Evolutionary conservation across 352 stramenopile genomes (phyloP), one percentile per base, ranked within the genome.

Genomic region (Phytophthora pisi): DNA sequence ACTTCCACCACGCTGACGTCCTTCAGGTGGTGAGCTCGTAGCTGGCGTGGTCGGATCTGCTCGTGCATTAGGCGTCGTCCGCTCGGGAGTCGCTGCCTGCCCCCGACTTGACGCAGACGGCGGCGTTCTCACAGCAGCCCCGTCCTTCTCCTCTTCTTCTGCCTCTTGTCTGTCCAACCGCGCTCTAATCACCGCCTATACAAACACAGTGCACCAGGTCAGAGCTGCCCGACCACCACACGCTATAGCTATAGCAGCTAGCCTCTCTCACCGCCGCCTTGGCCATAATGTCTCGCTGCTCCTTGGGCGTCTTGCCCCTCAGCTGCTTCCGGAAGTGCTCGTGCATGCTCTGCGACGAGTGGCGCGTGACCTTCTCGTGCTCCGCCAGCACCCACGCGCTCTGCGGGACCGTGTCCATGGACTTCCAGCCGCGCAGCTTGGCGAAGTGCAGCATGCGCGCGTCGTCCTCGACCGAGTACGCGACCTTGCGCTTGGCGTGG

Each of bases 261-360:
- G 28, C 5, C 10, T n/a, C 24, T 8, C 49, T 30, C 64, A 84
- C 76, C 58, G 68, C 36, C 10, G 68, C 78, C n/a, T 81, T 55
- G 30, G 62, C 3, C 56, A 84, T 53, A 18, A 79, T 63, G 6
- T 57, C 38, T 16, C 62, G 58, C 30, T 78, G 80, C 49, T 90
- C 70, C 2, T 53, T 57, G 8, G 55, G 57, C 1, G 78, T 89
- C 55, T 82, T 77, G 34, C 28, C 51, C 52, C 64, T 50, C 47
- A 90, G 51, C 6, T 79, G 45, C 57, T 85, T 89, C n/a, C 75
- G 61, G 54, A 81, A 90, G 34, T 75, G 82, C 38, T 89, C 72
- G 53, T 81, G 71, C 84, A 92, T 89, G 31, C 84, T 90, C 18
- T 68, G 54, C 0, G 53, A 47, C 2, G 76, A 72, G 43, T 84